Evolutionary conservation across 1,284 basidiomycete genomes (phyloP), one percentile per base, ranked within the genome.

Genomic region (Rhodotorula sp.): DNA sequence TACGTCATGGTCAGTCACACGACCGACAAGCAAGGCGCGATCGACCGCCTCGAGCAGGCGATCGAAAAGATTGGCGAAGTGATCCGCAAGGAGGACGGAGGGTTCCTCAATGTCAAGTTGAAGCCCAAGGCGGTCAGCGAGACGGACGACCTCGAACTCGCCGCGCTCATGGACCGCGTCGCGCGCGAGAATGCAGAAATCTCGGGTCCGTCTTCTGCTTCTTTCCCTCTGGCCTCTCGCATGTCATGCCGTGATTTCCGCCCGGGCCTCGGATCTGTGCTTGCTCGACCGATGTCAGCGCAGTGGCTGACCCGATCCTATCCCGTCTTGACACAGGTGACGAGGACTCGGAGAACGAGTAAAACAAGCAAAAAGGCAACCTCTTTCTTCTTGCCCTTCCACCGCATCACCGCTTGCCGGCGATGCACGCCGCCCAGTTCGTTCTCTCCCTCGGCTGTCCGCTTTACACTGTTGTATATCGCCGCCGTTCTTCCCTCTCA

Each of bases 81-180:
- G 42, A 96, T 99, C 73, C 88, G 91, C 79, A 84, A 87, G 71
- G 87, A 90, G 78, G 92, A 93, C 49, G 96, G 96, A 4, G 74
- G 74, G 87, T 87, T 62, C 84, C 68, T 97, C 72, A 85, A 91
- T 42, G 89, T 99, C 66, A 99, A 98, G 85, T 98, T 99, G 95
- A 95, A 94, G 91, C 94, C 94, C 75, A 97, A 96, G 85, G 93
- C 93, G 17, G 90, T 97, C 61, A 93, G 91, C n/a, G 95, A 96
- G 81, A 92, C 91, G 12, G 95, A 97, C 81, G 95, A 97, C 81
- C 89, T 93, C 75, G 94, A 96, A 80, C 86, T 97, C 76, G 93
- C 92, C 12, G 89, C 91, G 75, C 88, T 95, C 78, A 96, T 97
- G 93, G 92, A 90, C 61, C 91, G 93, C 81, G 93, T 90, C 46